Evolutionary conservation across 2,329 filamentous ascomycete genomes (phyloP).

Genomic region (Trichoderma sp.): DNA sequence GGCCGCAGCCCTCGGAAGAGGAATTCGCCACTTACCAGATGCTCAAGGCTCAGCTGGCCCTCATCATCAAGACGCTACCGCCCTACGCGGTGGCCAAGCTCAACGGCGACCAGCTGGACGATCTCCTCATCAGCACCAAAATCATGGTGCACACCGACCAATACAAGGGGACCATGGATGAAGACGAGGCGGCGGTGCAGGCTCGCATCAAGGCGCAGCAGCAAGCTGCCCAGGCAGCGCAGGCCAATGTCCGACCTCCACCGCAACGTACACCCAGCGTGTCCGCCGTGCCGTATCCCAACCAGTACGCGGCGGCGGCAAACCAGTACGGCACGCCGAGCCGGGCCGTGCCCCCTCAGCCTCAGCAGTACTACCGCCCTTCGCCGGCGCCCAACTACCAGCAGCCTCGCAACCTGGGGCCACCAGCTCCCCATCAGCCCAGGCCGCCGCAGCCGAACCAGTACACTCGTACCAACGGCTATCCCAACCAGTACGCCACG

Average conservation of each 20-base stretch:
- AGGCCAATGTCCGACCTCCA: conserved; percentile 43
- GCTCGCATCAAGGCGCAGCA: conserved; percentile 50
- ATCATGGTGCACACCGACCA: conserved; percentile 73
- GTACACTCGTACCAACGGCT: conserved; percentile 55
- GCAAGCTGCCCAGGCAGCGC: conserved; percentile 38
- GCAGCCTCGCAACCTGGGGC: conserved; percentile 43
- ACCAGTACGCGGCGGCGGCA: conserved; percentile 46
- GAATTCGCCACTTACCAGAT: conserved; percentile 67
- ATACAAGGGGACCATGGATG: conserved; percentile 79
- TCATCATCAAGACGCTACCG: conserved; percentile 75
- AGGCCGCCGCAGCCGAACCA: conserved; percentile 46
- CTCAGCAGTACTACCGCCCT: conserved; percentile 51
- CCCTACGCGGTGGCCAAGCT: conserved; percentile 85
- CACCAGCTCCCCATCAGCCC: conserved; percentile 37
- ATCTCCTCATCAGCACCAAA: conserved; percentile 78
- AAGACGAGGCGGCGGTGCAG: conserved; percentile 68
- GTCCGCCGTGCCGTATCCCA: conserved; percentile 46
- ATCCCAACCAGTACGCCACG: conserved; percentile 50
- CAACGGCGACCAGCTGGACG: conserved; percentile 81
- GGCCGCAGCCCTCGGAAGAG: conserved; percentile 66
- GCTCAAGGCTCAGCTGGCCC: conserved; percentile 71
- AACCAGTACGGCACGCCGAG: conserved; percentile 53
- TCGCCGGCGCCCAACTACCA: conserved; percentile 48
- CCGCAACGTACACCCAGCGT: conserved; percentile 45
- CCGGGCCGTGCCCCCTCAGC: conserved; percentile 48